Evolutionary conservation across 2,329 filamentous ascomycete genomes (phyloP).

Genomic region (Penicillium janthinellum): DNA sequence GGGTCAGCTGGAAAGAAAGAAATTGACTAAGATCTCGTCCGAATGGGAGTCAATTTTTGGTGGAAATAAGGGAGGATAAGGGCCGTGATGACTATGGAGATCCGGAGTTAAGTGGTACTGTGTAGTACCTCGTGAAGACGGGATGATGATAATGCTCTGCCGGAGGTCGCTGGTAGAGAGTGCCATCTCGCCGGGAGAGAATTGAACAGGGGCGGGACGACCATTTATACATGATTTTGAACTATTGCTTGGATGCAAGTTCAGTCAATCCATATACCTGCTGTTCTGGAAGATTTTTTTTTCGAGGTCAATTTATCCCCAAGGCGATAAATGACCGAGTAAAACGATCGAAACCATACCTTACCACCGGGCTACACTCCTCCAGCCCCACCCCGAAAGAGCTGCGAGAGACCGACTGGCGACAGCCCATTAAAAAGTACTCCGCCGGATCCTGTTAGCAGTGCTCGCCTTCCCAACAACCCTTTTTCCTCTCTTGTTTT

Average conservation of each 20-base stretch:
- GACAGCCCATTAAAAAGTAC: constrained; percentile 33
- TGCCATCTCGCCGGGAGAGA: not conserved
- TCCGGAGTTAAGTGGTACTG: not conserved
- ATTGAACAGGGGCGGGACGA: too few relatives aligned
- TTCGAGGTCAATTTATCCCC: not conserved
- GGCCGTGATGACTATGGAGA: constrained; percentile 2
- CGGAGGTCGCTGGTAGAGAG: not conserved
- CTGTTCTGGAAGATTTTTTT: not conserved
- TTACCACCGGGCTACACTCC: constrained; percentile 5
- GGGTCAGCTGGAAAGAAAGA: not conserved
- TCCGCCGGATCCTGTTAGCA: constrained; percentile 33
- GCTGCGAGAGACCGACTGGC: constrained; percentile 18
- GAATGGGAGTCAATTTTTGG: not conserved
- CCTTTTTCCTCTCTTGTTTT: constrained; percentile 17
- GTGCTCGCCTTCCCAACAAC: constrained; percentile 28
- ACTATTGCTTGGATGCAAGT: not conserved
- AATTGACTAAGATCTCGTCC: not conserved
- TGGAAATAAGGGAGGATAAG: not conserved
- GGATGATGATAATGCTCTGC: not conserved
- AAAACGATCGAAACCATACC: constrained; percentile 5
- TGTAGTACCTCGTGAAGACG: not conserved
- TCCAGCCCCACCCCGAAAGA: constrained; percentile 25
- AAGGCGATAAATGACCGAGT: constrained; percentile 1
- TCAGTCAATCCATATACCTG: not conserved
- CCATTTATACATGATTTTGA: not conserved